Evolutionary conservation across 805 yeast species (phyloP).

Genomic region (Priceomyces melissophilus): DNA sequence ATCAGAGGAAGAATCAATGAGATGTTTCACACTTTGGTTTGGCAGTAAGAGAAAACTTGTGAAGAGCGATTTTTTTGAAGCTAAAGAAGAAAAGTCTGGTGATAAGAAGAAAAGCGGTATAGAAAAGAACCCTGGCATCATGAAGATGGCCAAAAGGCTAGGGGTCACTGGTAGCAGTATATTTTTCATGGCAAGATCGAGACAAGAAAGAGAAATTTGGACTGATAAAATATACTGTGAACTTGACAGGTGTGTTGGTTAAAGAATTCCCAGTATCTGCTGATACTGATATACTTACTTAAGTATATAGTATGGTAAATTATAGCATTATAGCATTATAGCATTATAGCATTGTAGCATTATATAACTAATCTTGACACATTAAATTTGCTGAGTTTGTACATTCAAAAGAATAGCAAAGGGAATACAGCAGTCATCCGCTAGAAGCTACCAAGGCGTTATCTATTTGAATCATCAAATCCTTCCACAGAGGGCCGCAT

Average conservation of each 20-base stretch:
- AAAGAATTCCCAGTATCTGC: not conserved
- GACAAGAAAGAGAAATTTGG: conserved; percentile 85
- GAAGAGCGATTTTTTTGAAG: conserved; percentile 9
- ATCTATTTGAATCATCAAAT: conserved; percentile 16
- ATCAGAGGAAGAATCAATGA: conserved; percentile 66
- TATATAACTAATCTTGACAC: too few species aligned
- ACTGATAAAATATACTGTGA: conserved; percentile 47
- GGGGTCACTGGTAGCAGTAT: conserved; percentile 67
- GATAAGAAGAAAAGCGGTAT: conserved; percentile 7
- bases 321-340: too few species aligned
- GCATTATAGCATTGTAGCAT: too few species aligned
- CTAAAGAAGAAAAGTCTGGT: conserved; percentile 9
- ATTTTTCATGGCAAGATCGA: conserved; percentile 76
- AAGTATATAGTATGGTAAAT: too few species aligned
- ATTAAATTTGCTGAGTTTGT: too few species aligned
- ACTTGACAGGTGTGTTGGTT: conserved; percentile 37
- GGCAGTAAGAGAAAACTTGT: conserved; percentile 56
- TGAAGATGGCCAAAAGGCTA: conserved; percentile 47
- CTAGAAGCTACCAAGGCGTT: conserved; percentile 6
- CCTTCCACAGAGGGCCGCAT: conserved; percentile 6
- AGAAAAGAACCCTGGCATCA: conserved; percentile 40
- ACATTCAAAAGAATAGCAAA: too few species aligned
- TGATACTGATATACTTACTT: too few species aligned
- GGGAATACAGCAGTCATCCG: not conserved
- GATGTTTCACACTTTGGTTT: conserved; percentile 85